Base-by-base conservation (phyloP, 306 rosid species). In the Cicer chorassanicum region DNA sequence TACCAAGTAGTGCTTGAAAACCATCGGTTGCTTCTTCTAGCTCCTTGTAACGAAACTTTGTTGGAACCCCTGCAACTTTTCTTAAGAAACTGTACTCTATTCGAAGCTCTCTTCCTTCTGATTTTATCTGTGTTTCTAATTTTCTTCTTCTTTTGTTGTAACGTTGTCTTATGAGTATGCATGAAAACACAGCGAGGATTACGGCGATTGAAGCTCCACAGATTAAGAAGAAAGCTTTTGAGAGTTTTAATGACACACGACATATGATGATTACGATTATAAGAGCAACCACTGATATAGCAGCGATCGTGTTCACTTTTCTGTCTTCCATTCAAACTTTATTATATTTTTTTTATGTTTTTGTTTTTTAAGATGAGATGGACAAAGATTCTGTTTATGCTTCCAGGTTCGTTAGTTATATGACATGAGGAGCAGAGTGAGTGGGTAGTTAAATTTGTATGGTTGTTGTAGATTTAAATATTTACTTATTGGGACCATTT, bases 21-120 rank as follows among this genome's bases (percentile, higher is more conserved):
- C 84, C 72, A 16, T 91, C 94, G 0, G 98, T 94, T 14, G 98
- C 98, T 50, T 89, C 90, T 6, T 84, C 98, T 2, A 93, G 85
- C 82, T 93, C 98, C 66, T 86, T 85, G 84, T 24, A 90, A 16
- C 93, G 83, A 13, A 77, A 94, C 78, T 87, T 94, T 0, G 88
- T 87, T 0, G 98, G 98, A 67, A 94, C 84, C 0, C 98, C 97
- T 0, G 98, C 98, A 40, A 94, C 89, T 70, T 88, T 94, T 18
- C 98, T 55, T 6, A 94, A 73, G 68, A 94, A 94, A 76, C 97
- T 94, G 64, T 94, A 94, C 85, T 94, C 97, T 18, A 90, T 82
- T 21, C 97, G 86, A 49, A 94, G 97, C 88, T 94, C 98, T 62
- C 84, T 55, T 2, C 97, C 96, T 79, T 91, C 94, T 4, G 97